A percentile compares a stretch with the other conserved stretches of the same genome.
phyloP scores from a whole-genome alignment of 1,139 yeast species.

The Zhuliangozyma blackwelliae region DNA sequence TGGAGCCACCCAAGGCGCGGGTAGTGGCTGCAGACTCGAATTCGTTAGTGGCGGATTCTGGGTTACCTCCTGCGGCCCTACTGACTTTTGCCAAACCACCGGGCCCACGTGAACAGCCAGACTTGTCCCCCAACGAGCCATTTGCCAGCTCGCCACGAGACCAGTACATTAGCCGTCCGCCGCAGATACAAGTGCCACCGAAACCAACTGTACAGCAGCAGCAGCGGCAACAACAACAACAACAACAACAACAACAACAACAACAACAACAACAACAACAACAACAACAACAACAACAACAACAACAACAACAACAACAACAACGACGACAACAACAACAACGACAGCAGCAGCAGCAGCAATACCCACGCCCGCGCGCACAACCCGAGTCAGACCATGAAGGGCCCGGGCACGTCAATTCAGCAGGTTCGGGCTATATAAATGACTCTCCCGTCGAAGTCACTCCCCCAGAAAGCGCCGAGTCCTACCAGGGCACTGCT shows the following conservation, averaged over 20 bases:
- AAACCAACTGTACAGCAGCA: too few relatives aligned
- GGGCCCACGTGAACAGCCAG: too few relatives aligned
- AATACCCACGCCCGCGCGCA: neutral
- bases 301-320: slow-evolving; percentile 1
- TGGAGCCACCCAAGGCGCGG: too few relatives aligned
- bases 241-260: slow-evolving; percentile 1
- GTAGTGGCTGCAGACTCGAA: too few relatives aligned
- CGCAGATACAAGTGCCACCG: too few relatives aligned
- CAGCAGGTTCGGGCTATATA: neutral
- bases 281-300: neutral
- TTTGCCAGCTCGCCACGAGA: too few relatives aligned
- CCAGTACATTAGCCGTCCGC: too few relatives aligned
- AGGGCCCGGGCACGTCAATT: neutral
- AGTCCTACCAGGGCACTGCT: slow-evolving; percentile 5
- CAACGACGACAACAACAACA: neutral
- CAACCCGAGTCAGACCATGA: neutral
- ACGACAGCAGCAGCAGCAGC: neutral
- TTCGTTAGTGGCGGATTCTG: too few relatives aligned
- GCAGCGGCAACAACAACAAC: neutral
- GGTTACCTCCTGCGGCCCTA: too few relatives aligned
- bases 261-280: neutral
- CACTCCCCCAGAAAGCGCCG: slow-evolving; percentile 5
- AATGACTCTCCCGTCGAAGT: neutral
- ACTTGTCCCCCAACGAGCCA: too few relatives aligned
- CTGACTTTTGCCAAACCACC: too few relatives aligned